A percentile compares a stretch with the other conserved stretches of the same genome.
Conservation (phyloP, 371 early-diverging fungal genomes). For the Rhizopus sp. region DNA sequence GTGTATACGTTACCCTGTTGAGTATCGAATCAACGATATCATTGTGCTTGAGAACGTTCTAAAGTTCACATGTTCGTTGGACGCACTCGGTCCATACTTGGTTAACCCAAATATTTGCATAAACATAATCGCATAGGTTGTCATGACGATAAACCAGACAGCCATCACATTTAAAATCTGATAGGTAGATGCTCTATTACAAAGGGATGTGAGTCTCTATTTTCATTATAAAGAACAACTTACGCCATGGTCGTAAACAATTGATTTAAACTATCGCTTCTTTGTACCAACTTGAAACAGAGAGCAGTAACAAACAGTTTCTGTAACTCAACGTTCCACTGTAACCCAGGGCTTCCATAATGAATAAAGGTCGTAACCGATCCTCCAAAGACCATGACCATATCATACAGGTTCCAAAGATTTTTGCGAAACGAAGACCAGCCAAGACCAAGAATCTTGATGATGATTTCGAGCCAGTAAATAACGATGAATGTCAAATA, state of each 20-base stretch:
- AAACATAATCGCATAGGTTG: slow-evolving; percentile 71
- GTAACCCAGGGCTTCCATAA: slow-evolving; percentile 31
- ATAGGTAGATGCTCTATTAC: slow-evolving; percentile 52
- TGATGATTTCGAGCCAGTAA: slow-evolving; percentile 54
- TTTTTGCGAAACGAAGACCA: slow-evolving; percentile 60
- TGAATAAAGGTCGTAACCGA: slow-evolving; percentile 47
- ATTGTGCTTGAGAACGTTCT: slow-evolving; percentile 56
- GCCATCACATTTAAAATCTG: slow-evolving; percentile 67
- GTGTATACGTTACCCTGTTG: slow-evolving; percentile 55
- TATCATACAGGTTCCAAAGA: slow-evolving; percentile 66
- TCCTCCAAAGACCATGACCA: slow-evolving; percentile 54
- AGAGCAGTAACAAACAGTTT: slow-evolving; percentile 67
- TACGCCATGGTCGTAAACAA: slow-evolving; percentile 72
- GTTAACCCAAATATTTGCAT: slow-evolving; percentile 75
- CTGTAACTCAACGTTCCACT: slow-evolving; percentile 56
- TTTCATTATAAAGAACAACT: slow-evolving; percentile 9
- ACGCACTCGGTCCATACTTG: slow-evolving; percentile 58
- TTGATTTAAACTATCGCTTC: slow-evolving; percentile 65
- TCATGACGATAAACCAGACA: slow-evolving; percentile 69
- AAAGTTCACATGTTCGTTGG: slow-evolving; percentile 64
- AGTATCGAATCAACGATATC: slow-evolving; percentile 66
- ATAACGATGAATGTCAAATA: slow-evolving; percentile 50
- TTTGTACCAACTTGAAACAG: slow-evolving; percentile 65
- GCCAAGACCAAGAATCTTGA: slow-evolving; percentile 59
- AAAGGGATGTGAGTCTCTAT: background rate